Evolutionary conservation across 2,329 filamentous ascomycete genomes (phyloP).

Genomic region (Aspergillus texensis): DNA sequence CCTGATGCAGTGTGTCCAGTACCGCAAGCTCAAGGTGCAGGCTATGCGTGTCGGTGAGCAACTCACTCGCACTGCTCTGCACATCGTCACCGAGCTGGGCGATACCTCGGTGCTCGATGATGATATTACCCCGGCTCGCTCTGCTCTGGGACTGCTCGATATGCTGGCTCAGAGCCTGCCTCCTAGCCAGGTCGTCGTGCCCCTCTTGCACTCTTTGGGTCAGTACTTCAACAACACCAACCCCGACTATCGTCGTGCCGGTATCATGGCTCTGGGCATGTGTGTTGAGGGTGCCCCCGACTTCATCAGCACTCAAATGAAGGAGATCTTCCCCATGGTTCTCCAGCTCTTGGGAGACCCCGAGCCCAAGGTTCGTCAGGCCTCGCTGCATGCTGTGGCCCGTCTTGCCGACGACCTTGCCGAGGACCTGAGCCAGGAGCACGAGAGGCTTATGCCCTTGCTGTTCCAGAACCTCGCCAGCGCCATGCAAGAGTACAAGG

Average conservation of each 20-base stretch:
- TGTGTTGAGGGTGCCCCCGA: constrained; percentile 96
- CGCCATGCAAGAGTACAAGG: constrained; percentile 69
- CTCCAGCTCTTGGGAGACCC: constrained; percentile 79
- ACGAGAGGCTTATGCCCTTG: constrained; percentile 79
- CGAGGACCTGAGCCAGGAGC: constrained; percentile 84
- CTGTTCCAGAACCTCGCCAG: constrained; percentile 87
- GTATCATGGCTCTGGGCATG: constrained; percentile 88
- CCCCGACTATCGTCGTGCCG: constrained; percentile 81
- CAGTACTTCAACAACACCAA: constrained; percentile 75
- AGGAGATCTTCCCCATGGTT: constrained; percentile 81
- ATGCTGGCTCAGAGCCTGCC: constrained; percentile 86
- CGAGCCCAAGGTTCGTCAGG: constrained; percentile 82
- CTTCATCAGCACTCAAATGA: constrained; percentile 92
- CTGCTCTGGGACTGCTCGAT: constrained; percentile 84
- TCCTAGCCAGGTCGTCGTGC: constrained; percentile 90
- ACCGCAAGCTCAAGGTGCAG: constrained; percentile 94
- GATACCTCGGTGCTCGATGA: constrained; percentile 71
- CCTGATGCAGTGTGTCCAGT: constrained; percentile 88
- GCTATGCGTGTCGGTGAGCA: constrained; percentile 83
- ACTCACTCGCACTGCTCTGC: constrained; percentile 82
- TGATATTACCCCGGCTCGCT: constrained; percentile 80
- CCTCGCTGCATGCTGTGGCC: constrained; percentile 83
- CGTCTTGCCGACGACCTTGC: constrained; percentile 90
- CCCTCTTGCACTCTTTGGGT: constrained; percentile 82
- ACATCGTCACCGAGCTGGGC: constrained; percentile 87